These are phyloP conservation scores for Pichia inconspicua DNA, from an alignment of 1,139 yeast genomes.

Conservation along the genomic window DNA sequence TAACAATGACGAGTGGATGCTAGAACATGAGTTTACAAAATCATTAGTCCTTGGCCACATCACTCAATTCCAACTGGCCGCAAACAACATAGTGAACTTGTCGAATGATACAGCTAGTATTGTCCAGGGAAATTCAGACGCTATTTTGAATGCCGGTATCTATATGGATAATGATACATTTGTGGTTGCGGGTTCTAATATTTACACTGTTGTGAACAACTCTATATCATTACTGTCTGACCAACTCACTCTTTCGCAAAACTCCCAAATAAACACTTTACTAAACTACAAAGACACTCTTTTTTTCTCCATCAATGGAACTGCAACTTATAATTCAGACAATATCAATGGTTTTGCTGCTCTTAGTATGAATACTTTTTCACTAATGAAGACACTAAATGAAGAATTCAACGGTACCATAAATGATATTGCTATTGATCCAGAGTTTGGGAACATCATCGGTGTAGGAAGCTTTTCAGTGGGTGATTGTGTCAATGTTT, in stretches of 20 bases:
- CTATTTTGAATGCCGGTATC: constrained; percentile 23
- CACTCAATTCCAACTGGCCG: constrained; percentile 19
- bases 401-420: constrained; percentile 18
- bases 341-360: constrained; percentile 14
- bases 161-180: constrained; percentile 44
- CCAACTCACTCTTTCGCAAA: constrained; percentile 33
- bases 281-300: constrained; percentile 38
- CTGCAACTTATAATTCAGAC: constrained; percentile 29
- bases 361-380: constrained; percentile 11
- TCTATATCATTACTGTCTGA: constrained; percentile 5
- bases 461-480: constrained; percentile 69
- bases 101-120: constrained; percentile 7
- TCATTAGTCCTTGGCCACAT: constrained; percentile 33
- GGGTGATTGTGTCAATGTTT: constrained; percentile 58
- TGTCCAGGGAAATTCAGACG: background rate
- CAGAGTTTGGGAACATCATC: constrained; percentile 32
- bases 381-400: constrained; percentile 10
- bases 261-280: constrained; percentile 35
- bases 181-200: constrained; percentile 42
- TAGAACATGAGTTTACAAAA: constrained; percentile 22
- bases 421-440: constrained; percentile 19
- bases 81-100: constrained; percentile 15
- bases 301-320: constrained; percentile 46
- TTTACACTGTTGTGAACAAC: constrained; percentile 9
- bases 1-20: constrained; percentile 5